These are phyloP conservation scores for Huntiella abstrusa DNA, from an alignment of 2,329 filamentous ascomycete genomes.

Conservation along the genomic window DNA sequence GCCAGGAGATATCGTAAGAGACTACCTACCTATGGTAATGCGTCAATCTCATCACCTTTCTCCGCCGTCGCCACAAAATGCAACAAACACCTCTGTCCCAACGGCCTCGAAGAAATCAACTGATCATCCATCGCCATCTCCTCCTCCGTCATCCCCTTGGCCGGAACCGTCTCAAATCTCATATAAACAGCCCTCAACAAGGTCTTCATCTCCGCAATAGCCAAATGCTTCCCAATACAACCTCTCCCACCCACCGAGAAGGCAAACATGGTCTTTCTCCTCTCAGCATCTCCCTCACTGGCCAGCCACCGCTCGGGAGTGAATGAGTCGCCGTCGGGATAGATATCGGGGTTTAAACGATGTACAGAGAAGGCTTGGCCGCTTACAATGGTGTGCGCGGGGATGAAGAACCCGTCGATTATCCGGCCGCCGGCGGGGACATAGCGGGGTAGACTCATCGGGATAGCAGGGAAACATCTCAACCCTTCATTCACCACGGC, in stretches of 20 bases:
- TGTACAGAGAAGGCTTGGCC: slow-evolving; percentile 43
- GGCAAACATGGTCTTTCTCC: slow-evolving; percentile 42
- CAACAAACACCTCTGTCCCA: slow-evolving; percentile 39
- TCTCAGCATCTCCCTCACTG: slow-evolving; percentile 52
- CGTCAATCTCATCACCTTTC: too few relatives aligned
- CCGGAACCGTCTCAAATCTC: slow-evolving; percentile 34
- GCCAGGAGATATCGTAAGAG: too few relatives aligned
- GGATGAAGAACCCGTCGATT: slow-evolving; percentile 36
- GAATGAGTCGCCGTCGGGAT: slow-evolving; percentile 59
- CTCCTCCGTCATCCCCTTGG: slow-evolving; percentile 31
- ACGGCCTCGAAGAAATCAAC: slow-evolving; percentile 45
- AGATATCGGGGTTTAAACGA: slow-evolving; percentile 43
- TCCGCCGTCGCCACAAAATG: slow-evolving; percentile 22
- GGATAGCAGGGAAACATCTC: slow-evolving; percentile 44
- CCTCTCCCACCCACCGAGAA: slow-evolving; percentile 47
- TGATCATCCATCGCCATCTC: slow-evolving; percentile 49
- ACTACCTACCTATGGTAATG: too few relatives aligned
- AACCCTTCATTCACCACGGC: slow-evolving; percentile 44
- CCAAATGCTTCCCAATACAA: slow-evolving; percentile 47
- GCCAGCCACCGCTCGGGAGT: slow-evolving; percentile 71
- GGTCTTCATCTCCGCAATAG: slow-evolving; percentile 49
- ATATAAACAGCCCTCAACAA: slow-evolving; percentile 44
- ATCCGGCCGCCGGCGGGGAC: slow-evolving; percentile 34
- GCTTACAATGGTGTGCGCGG: slow-evolving; percentile 36
- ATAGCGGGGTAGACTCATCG: slow-evolving; percentile 45